Evolutionary conservation across 2,329 filamentous ascomycete species (phyloP), one percentile per base, ranked within the genome.

Genomic region (Botrytis hyacinthi): DNA sequence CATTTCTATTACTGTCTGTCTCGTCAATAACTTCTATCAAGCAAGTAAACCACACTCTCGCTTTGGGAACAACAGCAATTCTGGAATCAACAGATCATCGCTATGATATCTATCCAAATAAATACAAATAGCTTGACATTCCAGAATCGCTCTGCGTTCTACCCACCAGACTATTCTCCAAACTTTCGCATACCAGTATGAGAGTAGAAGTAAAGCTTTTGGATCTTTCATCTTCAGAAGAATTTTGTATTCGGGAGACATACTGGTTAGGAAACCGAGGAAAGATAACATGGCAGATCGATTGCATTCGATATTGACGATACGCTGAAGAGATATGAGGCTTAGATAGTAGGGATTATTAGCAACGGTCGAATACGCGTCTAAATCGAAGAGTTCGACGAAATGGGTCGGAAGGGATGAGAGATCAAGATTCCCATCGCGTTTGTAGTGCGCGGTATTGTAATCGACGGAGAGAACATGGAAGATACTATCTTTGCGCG

Each of bases 121-220:
- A 7, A 84, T 74, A 74, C 82, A 84, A 29, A 88, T 86, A 0
- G 86, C 84, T 65, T 83, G 81, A n/a, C 85, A 85, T 76, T 88
- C 86, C 0, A 88, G 76, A 40, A 82, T 75, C 4, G 84, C 83
- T 63, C 87, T 82, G 63, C 83, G 80, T 63, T 83, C 80, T 16
- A 86, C 74, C 84, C 85, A 88, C 87, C 86, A 89, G 1, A 35
- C n/a, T 18, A 81, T 78, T 9, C 81, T 78, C 26, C 81, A 83
- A 12, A 87, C 78, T 75, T 86, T 85, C 20, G 85, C 84, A 79
- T 86, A 88, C 87, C 87, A 91, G 80, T 86, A 87, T 0, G 85
- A 83, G 18, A 90, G 79, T 54, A 91, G 76, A 18, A 90, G 78
- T 73, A 91, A 77, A 0, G 88, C 88, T 42, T 84, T 81, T 0